These are phyloP conservation scores for Dacryopinax spathularia DNA, from an alignment of 768 basidiomycete species.

Conservation along the genomic window DNA sequence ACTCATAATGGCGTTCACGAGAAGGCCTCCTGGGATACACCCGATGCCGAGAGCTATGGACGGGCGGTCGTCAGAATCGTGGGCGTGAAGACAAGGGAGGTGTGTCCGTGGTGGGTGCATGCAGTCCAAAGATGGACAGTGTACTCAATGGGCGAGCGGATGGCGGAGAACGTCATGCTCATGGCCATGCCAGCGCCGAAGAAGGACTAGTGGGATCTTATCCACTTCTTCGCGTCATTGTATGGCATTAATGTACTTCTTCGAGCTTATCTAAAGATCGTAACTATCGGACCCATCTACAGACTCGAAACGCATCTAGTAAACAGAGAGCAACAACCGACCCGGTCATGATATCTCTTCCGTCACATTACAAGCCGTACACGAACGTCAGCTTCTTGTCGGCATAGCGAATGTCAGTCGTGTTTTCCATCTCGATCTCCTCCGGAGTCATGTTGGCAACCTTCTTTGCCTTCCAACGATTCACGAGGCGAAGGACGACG, in stretches of 20 bases:
- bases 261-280: no score
- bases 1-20: background rate
- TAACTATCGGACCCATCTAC: no score
- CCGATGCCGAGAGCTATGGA: constrained; percentile 1
- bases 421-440: constrained; percentile 10
- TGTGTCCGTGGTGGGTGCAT: constrained; percentile 1
- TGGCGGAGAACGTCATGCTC: background rate
- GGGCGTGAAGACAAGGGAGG: background rate
- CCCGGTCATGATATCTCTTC: no score
- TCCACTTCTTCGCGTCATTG: no score
- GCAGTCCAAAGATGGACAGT: background rate
- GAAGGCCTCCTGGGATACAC: background rate
- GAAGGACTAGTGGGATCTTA: background rate
- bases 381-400: constrained; percentile 14
- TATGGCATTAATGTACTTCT: no score
- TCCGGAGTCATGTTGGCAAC: constrained; percentile 8
- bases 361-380: background rate
- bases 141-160: background rate
- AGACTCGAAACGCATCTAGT: no score
- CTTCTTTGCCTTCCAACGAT: constrained; percentile 6
- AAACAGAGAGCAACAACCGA: no score
- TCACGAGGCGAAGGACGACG: constrained; percentile 6
- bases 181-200: background rate
- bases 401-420: constrained; percentile 4
- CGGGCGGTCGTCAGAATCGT: constrained; percentile 1